These are phyloP conservation scores for Xylariaceae sp. DNA, from an alignment of 2,329 filamentous ascomycete species.

Conservation along the genomic window DNA sequence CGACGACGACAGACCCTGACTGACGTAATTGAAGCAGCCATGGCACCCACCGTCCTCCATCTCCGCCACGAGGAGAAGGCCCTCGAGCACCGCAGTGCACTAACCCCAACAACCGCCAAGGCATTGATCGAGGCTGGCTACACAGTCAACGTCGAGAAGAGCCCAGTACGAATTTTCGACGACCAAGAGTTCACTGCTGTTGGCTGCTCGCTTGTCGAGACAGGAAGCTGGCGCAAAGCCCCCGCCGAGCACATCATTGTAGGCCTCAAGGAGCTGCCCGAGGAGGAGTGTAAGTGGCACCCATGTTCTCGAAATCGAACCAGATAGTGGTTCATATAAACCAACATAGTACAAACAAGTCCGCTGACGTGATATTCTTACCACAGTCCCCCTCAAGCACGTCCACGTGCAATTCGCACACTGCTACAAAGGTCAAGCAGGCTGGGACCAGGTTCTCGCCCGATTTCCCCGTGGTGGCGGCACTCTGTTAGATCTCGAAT, in stretches of 20 bases:
- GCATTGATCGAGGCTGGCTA: constrained; percentile 66
- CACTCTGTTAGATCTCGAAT: constrained; percentile 81
- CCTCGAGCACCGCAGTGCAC: constrained; percentile 48
- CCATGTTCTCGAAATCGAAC: neutral
- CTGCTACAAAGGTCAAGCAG: constrained; percentile 72
- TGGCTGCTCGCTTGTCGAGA: constrained; percentile 62
- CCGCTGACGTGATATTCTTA: too few species aligned
- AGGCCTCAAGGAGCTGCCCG: constrained; percentile 74
- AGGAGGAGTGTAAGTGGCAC: constrained; percentile 54
- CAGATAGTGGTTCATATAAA: too few species aligned
- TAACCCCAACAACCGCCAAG: constrained; percentile 44
- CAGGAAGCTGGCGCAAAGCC: constrained; percentile 64
- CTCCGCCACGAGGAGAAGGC: constrained; percentile 58
- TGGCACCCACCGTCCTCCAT: constrained; percentile 42
- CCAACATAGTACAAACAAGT: too few species aligned
- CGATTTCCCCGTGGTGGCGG: constrained; percentile 75
- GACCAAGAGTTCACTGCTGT: constrained; percentile 58
- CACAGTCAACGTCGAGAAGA: constrained; percentile 63
- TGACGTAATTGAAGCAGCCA: constrained; percentile 5
- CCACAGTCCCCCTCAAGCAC: constrained; percentile 62
- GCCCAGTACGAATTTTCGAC: constrained; percentile 62
- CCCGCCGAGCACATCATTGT: constrained; percentile 67
- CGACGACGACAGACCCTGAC: too few species aligned
- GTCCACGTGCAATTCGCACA: constrained; percentile 65
- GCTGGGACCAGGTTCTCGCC: constrained; percentile 75